A percentile compares a stretch with the other conserved stretches of the same genome.
Conservation (phyloP, 192 early-diverging fungal genomes). For the Entophlyctis helioformis region DNA sequence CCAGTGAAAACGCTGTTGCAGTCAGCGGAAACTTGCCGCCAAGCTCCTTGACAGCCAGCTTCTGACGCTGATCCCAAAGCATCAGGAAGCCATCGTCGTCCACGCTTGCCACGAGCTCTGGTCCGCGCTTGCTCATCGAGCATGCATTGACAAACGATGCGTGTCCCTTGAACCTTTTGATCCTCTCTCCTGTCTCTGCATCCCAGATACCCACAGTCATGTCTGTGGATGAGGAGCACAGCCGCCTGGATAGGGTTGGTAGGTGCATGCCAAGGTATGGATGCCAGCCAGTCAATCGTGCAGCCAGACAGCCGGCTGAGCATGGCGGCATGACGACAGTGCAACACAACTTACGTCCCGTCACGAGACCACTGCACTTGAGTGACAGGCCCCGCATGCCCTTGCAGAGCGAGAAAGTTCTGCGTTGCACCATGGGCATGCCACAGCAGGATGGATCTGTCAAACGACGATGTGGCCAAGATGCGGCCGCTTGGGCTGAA, state of each 20-base stretch:
- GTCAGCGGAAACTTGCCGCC: conserved; percentile 51
- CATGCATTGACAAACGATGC: conserved; percentile 70
- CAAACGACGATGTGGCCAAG: conserved; percentile 71
- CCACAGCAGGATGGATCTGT: conserved; percentile 85
- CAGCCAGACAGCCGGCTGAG: neutral
- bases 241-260: conserved; percentile 27
- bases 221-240: conserved; percentile 79
- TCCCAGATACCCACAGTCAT: conserved; percentile 68
- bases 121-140: conserved; percentile 54
- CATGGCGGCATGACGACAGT: neutral
- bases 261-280: neutral
- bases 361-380: conserved; percentile 88
- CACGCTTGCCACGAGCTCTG: conserved; percentile 69
- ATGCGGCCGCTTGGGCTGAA: conserved; percentile 79
- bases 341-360: conserved; percentile 32
- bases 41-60: conserved; percentile 23
- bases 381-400: conserved; percentile 72
- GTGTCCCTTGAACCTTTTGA: conserved; percentile 74
- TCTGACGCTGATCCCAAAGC: conserved; percentile 32
- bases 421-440: conserved; percentile 80
- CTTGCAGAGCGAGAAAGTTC: conserved; percentile 81
- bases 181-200: conserved; percentile 62
- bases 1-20: conserved; percentile 56
- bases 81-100: conserved; percentile 73
- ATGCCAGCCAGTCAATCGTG: neutral